Percentiles rank a stretch among this genome's conserved stretches.
Evolutionary conservation across 805 yeast genomes (phyloP).

Genomic region (Kuraishia hungarica): DNA sequence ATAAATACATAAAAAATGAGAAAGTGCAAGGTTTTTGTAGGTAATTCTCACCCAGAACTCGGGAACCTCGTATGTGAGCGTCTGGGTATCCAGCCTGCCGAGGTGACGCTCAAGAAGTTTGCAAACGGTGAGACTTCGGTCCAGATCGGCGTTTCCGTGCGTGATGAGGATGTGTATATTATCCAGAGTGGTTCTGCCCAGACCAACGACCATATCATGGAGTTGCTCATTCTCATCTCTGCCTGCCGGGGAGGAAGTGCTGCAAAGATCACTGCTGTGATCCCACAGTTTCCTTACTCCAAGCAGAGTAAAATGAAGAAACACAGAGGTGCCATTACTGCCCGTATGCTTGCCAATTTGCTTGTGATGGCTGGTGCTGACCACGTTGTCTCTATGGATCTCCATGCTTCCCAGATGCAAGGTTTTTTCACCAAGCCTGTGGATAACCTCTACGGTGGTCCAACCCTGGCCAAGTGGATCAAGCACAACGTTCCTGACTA

Average conservation of each 20-base stretch:
- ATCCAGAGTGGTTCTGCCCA: constrained; percentile 88
- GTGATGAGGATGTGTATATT: constrained; percentile 95
- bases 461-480: constrained; percentile 94
- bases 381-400: constrained; percentile 95
- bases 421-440: constrained; percentile 97
- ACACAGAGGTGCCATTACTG: constrained; percentile 98
- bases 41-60: constrained; percentile 92
- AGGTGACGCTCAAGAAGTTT: constrained; percentile 83
- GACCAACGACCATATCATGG: constrained; percentile 93
- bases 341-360: constrained; percentile 93
- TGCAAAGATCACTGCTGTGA: constrained; percentile 92
- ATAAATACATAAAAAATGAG: constrained; percentile 50
- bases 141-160: constrained; percentile 86
- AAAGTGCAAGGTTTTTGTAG: constrained; percentile 94
- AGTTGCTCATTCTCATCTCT: constrained; percentile 80
- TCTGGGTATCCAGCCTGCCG: constrained; percentile 89
- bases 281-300: constrained; percentile 96
- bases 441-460: constrained; percentile 93
- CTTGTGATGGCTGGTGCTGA: constrained; percentile 98
- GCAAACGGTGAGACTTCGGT: constrained; percentile 98
- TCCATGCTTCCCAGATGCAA: constrained; percentile 97
- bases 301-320: constrained; percentile 98
- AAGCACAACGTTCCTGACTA: constrained; percentile 82
- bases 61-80: constrained; percentile 86
- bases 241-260: constrained; percentile 99